Evolutionary conservation across 2,329 filamentous ascomycete genomes (phyloP).

Genomic region (Orbilia javanica): DNA sequence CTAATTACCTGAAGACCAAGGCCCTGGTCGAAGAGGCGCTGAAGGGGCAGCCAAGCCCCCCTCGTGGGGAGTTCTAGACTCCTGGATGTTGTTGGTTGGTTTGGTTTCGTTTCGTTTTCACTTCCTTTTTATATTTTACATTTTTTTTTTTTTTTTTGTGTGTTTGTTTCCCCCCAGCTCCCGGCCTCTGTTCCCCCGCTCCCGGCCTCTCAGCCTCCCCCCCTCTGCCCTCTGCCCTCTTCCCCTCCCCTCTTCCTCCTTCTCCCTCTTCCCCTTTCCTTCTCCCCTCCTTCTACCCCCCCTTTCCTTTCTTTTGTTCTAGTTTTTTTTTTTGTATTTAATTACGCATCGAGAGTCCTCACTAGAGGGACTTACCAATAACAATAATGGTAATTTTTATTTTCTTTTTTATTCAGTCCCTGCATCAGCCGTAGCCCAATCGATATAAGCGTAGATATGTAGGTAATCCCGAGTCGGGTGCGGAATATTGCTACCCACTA

Average conservation of each 20-base stretch:
- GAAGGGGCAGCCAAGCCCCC: slow-evolving; percentile 15
- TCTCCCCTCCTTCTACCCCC: no score
- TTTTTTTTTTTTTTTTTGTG: background rate
- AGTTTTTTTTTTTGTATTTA: background rate
- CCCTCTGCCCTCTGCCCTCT: no score
- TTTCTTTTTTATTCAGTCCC: background rate
- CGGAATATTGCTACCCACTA: no score
- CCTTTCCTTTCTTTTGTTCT: background rate
- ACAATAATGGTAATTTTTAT: background rate
- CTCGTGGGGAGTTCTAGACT: background rate
- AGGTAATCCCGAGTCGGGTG: no score
- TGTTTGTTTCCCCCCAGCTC: no score
- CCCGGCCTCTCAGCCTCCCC: no score
- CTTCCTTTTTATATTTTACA: background rate
- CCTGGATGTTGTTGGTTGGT: background rate
- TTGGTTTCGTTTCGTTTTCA: no score
- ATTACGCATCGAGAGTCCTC: slow-evolving; percentile 19
- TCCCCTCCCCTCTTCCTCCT: no score
- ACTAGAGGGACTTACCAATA: slow-evolving; percentile 15
- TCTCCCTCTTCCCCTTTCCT: no score
- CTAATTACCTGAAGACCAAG: slow-evolving; percentile 10
- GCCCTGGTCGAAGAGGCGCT: slow-evolving; percentile 26
- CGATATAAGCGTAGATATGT: background rate
- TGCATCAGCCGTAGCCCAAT: no score
- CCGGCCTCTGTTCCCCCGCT: no score